A percentile compares a stretch with the other conserved stretches of the same genome.
Evolutionary conservation across 2,329 filamentous ascomycete genomes (phyloP).

Genomic region (Diaporthe destruens): DNA sequence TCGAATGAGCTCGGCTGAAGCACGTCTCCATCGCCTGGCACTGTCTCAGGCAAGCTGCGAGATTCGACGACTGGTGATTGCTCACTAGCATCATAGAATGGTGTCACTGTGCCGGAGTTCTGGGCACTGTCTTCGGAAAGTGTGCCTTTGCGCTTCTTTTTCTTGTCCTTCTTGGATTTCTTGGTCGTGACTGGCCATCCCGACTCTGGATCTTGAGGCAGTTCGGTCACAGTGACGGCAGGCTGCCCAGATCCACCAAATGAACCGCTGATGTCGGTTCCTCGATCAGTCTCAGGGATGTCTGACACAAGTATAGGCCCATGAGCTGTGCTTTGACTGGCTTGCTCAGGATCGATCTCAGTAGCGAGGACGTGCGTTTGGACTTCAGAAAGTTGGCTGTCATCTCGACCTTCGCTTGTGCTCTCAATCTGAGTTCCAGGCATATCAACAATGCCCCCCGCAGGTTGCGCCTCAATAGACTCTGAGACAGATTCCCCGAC

Average conservation of each 20-base stretch:
- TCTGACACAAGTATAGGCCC: slow-evolving; percentile 17
- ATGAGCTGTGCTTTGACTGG: not conserved
- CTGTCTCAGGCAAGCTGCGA: not conserved
- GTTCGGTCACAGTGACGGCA: slow-evolving; percentile 11
- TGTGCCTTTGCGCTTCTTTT: slow-evolving; percentile 40
- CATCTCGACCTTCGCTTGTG: not conserved
- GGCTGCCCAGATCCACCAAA: not conserved
- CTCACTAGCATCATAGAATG: slow-evolving; percentile 19
- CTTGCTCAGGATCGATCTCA: not conserved
- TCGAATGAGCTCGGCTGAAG: not conserved
- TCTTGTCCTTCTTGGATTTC: slow-evolving; percentile 53
- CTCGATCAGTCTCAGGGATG: not conserved
- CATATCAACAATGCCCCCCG: not conserved
- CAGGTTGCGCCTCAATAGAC: not conserved
- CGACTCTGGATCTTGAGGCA: slow-evolving; percentile 42
- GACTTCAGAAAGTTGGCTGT: not conserved
- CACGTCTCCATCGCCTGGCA: not conserved
- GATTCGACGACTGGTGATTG: not conserved
- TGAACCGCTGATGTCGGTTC: not conserved
- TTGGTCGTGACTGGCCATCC: slow-evolving; percentile 45
- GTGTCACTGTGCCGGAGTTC: slow-evolving; percentile 22
- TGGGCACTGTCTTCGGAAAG: slow-evolving; percentile 31
- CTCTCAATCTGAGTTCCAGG: not conserved
- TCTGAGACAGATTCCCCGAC: not conserved
- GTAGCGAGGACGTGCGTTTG: not conserved